These are phyloP conservation scores for Scutellaria baicalensis DNA, from an alignment of 257 asterid genomes.

Conservation along the genomic window DNA sequence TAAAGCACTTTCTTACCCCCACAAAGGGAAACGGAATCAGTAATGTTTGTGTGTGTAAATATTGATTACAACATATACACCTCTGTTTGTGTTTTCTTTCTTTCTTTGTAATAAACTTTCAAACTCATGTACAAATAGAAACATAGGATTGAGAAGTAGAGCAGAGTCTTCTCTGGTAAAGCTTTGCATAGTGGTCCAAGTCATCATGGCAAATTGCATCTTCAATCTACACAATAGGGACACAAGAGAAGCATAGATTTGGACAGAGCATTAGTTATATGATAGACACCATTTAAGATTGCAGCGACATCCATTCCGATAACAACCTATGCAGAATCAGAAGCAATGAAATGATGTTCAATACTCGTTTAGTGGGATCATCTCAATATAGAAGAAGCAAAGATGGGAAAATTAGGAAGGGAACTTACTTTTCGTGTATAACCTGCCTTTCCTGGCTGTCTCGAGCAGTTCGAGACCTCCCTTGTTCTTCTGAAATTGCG, in stretches of 20 bases:
- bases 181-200: constrained; percentile 77
- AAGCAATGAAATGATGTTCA: background rate
- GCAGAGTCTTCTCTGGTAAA: constrained; percentile 74
- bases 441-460: constrained; percentile 93
- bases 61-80: too few relatives aligned
- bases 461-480: constrained; percentile 93
- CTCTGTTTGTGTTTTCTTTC: too few relatives aligned
- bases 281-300: background rate
- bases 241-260: background rate
- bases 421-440: constrained; percentile 64
- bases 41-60: too few relatives aligned
- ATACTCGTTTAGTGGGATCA: background rate
- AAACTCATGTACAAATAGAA: too few relatives aligned
- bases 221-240: constrained; percentile 82
- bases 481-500: constrained; percentile 69
- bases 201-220: constrained; percentile 97
- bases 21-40: too few relatives aligned
- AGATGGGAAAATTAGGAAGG: background rate
- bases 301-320: constrained; percentile 94
- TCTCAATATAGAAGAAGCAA: background rate
- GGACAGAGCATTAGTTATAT: background rate
- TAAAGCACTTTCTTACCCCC: too few relatives aligned
- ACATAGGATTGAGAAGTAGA: too few relatives aligned
- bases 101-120: too few relatives aligned
- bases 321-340: constrained; percentile 44